These are phyloP conservation scores for Penicillium longicatenatum DNA, from an alignment of 495 filamentous ascomycete genomes.

Conservation along the genomic window DNA sequence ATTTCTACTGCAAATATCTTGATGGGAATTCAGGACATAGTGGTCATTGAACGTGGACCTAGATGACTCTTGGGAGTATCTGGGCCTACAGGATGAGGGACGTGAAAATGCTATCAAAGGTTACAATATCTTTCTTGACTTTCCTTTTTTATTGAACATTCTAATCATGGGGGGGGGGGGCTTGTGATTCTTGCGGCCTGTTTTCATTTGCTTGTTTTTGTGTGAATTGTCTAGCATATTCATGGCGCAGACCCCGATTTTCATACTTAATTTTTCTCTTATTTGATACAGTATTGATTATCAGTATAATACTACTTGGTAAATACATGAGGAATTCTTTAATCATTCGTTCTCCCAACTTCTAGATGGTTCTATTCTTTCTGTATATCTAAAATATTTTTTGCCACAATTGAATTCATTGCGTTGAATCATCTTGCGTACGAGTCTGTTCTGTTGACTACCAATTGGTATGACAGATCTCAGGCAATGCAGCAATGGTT, in stretches of 20 bases:
- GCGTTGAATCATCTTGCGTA: too few species aligned
- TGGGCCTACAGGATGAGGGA: conserved; percentile 28
- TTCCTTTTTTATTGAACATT: conserved; percentile 10
- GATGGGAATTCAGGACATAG: conserved; percentile 1
- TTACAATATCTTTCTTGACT: conserved; percentile 17
- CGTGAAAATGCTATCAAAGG: conserved; percentile 29
- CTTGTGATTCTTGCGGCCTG: conserved; percentile 18
- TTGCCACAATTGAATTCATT: too few species aligned
- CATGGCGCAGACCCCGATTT: conserved; percentile 29
- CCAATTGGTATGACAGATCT: not conserved
- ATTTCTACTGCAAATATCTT: conserved; percentile 6
- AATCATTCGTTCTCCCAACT: not conserved
- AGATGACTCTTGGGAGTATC: conserved; percentile 5
- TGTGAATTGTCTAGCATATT: conserved; percentile 23
- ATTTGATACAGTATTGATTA: conserved; percentile 18
- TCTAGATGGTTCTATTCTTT: too few species aligned
- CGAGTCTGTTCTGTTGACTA: too few species aligned
- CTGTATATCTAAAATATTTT: too few species aligned
- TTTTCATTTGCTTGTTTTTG: conserved; percentile 10
- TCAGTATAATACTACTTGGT: conserved; percentile 26
- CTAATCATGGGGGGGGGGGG: conserved; percentile 22
- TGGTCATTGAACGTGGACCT: not conserved
- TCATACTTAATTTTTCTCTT: conserved; percentile 12
- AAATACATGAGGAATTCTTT: conserved; percentile 15
- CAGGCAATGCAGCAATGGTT: not conserved